These are phyloP conservation scores for Clathrus columnatus DNA, from an alignment of 768 basidiomycete species.

Conservation along the genomic window DNA sequence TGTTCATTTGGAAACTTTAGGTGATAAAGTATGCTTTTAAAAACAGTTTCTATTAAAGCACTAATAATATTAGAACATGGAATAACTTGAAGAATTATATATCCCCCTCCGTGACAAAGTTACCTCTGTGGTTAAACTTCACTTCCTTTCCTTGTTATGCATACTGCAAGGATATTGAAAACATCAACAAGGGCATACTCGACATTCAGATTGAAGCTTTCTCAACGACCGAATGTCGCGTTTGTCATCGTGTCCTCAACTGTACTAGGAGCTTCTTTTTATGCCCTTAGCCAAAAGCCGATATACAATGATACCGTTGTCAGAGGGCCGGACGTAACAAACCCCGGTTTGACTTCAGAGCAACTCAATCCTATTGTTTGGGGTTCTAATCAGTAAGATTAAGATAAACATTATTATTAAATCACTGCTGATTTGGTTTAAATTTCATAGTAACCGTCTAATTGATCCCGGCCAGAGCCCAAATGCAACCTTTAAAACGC, in stretches of 20 bases:
- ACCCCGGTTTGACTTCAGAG: background rate
- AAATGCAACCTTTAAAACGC: conserved; percentile 38
- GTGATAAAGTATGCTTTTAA: too few relatives aligned
- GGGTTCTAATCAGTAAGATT: conserved; percentile 64
- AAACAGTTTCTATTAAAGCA: too few relatives aligned
- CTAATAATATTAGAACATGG: too few relatives aligned
- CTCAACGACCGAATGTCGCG: background rate
- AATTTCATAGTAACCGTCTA: conserved; percentile 33
- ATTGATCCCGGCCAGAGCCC: conserved; percentile 33
- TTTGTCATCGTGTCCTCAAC: conserved; percentile 2
- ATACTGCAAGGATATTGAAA: background rate
- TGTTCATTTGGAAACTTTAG: too few relatives aligned
- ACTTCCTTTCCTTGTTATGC: too few relatives aligned
- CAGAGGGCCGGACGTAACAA: background rate
- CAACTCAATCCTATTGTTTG: conserved; percentile 49
- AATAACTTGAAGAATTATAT: too few relatives aligned
- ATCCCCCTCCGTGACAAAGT: too few relatives aligned
- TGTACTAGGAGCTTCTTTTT: conserved; percentile 4
- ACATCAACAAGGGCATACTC: background rate
- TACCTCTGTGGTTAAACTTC: too few relatives aligned
- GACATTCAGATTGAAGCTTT: background rate
- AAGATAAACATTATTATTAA: background rate
- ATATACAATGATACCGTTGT: conserved; percentile 4
- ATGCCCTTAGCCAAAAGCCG: background rate
- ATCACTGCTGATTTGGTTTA: conserved; percentile 4